These are phyloP conservation scores for Erysimum cheiranthoides DNA, from an alignment of 345 rosid genomes.

Conservation along the genomic window DNA sequence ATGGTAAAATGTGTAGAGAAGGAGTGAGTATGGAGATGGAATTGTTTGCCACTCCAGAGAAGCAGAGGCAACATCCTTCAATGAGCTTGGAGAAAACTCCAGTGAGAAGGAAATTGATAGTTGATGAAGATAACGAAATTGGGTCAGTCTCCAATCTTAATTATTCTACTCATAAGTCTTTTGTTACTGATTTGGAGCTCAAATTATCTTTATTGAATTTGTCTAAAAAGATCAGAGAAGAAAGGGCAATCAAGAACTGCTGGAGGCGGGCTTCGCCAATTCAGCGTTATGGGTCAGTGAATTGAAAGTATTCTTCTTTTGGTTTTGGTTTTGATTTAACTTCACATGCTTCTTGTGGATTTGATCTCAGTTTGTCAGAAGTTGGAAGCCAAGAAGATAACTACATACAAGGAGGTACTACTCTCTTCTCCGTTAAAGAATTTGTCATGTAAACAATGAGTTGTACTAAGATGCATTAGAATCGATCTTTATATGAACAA, in stretches of 20 bases:
- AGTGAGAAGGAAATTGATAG: slow-evolving; percentile 38
- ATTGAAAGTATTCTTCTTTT: neutral
- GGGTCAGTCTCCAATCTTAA: slow-evolving; percentile 31
- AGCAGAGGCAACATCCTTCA: slow-evolving; percentile 31
- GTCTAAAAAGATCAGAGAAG: slow-evolving; percentile 34
- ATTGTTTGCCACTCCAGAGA: slow-evolving; percentile 42
- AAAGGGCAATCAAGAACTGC: slow-evolving; percentile 50
- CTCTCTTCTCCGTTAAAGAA: neutral
- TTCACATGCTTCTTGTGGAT: slow-evolving; percentile 2
- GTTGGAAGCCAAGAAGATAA: slow-evolving; percentile 56
- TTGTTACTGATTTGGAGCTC: slow-evolving; percentile 8
- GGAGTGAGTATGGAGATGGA: slow-evolving; percentile 40
- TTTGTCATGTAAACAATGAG: neutral
- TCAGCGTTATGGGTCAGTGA: slow-evolving; percentile 53
- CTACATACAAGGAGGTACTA: slow-evolving; percentile 55
- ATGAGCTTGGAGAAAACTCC: slow-evolving; percentile 41
- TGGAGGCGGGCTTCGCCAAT: slow-evolving; percentile 56
- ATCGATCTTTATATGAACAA: neutral
- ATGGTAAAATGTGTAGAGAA: slow-evolving; percentile 26
- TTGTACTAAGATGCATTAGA: neutral
- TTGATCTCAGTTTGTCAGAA: slow-evolving; percentile 51
- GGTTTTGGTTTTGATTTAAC: neutral
- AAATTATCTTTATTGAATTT: neutral
- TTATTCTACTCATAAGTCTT: slow-evolving; percentile 1
- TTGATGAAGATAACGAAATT: slow-evolving; percentile 40